Base-by-base conservation (phyloP, 495 filamentous ascomycete species). In the Beverwykella pulmonaria region DNA sequence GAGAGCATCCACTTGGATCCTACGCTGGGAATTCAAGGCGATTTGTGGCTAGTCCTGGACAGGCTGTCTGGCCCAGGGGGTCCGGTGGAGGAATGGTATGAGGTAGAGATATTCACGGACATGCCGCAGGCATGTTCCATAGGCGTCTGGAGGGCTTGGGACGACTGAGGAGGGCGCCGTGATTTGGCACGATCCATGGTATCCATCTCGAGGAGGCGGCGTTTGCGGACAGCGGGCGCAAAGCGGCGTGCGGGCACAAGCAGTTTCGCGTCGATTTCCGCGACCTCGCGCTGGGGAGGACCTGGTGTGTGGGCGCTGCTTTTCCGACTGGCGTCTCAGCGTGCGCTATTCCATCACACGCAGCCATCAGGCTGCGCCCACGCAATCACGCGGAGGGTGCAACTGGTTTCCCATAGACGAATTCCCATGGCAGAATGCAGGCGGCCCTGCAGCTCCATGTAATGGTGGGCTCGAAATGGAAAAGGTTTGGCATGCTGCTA, bases 1-100 rank as follows among this genome's bases (percentile, higher is more conserved):
- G 79, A 82, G 14, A 90, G 92, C 65, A 81, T 92, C 58, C 87
- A 92, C 79, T 70, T 96, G 30, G 81, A 82, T 14, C 89, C 90
- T 0, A 76, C 76, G 22, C 76, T 80, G 53, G 75, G 80, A 44
- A 65, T 69, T 1, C 68, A 65, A 14, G 80, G 80, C n/a, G 85
- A 86, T 20, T 74, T 92, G 19, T 91, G 89, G 88, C 76, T 96
- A 61, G 89, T 96, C 15, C 78, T 97, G 62, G 92, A 96, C 75
- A 81, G 90, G 32, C 60, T 76, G 22, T 71, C 63, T 29, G 64
- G 50, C 6, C 65, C 71, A 53, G 63, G 59, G 0, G 67, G 63
- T 0, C 65, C 52, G 3, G 52, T 66, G 5, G 74, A 79, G 49
- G 77, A 77, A 54, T 53, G 56, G 56, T 75, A 73, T 46, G 52